Evolutionary conservation across 352 stramenopile genomes (phyloP), one percentile per base, ranked within the genome.

Genomic region (Phytophthora fragariaefolia): DNA sequence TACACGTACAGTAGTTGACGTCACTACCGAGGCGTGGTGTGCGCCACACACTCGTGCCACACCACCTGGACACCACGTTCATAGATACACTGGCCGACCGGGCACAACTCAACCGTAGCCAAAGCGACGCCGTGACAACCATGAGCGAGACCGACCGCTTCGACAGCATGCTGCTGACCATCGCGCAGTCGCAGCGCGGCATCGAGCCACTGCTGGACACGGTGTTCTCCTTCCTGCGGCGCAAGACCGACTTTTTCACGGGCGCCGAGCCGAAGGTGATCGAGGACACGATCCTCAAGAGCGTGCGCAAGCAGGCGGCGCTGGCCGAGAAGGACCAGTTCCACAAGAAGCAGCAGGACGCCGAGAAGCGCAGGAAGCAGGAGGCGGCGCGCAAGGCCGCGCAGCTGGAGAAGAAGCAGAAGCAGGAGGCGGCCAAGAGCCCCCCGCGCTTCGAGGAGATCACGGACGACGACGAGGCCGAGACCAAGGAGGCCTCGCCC

Each of bases 211-310:
- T 99, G 32, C 90, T 99, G 70, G 95, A 99, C 65, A 98, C 95
- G 1, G 90, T 99, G 22, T 99, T 99, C 77, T 98, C 95, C 1
- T 99, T 99, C 73, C 76, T 99, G 61, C 88, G 97, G 22, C 96
- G 97, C 54, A 99, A 99, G 81, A 99, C 97, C 17, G 98, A 99
- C 83, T 99, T 99, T 70, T 99, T 99, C 76, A 83, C 95, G 7
- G 97, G 97, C 9, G 96, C 94, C 47, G 63, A 73, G n/a, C 64
- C 85, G 18, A 70, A 87, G 36, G 59, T 89, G 57, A 73, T 96
- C 40, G 90, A 97, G 67, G 71, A 89, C 34, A 95, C 79, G 38
- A 88, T 98, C 13, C 81, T 98, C 54, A 79, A 93, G 50, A 89
- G 97, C 8, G 75, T 98, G 27, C 77, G 93, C 60, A 98, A 98